A percentile compares a stretch with the other conserved stretches of the same genome.
phyloP scores from a whole-genome alignment of 345 rosid genomes.

The Theobroma cacao region DNA sequence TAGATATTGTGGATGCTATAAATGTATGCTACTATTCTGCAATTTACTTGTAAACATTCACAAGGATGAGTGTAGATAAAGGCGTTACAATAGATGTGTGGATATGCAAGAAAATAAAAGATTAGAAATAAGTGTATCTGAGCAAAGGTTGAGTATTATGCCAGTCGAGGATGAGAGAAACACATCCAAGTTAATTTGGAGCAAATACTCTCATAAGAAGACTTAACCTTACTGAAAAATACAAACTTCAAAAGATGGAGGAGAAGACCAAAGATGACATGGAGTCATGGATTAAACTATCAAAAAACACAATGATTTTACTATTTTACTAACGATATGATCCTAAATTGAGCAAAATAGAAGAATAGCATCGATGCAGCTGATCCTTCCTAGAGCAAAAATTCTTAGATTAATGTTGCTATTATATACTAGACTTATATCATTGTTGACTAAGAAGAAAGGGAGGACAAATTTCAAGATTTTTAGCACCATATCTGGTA shows the following conservation, averaged over 20 bases:
- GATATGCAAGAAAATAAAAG: background rate
- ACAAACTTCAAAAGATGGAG: background rate
- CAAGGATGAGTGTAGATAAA: background rate
- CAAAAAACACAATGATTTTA: background rate
- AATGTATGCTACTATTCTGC: background rate
- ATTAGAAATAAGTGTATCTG: background rate
- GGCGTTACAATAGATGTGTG: background rate
- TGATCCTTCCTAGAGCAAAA: background rate
- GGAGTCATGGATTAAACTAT: background rate
- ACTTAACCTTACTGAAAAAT: no score
- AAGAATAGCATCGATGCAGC: background rate
- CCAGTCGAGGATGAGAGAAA: background rate
- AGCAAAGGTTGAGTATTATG: background rate
- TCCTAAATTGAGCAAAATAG: background rate
- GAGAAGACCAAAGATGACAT: background rate
- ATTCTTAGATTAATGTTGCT: background rate
- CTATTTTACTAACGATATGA: background rate
- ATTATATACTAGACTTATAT: background rate
- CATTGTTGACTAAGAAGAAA: background rate
- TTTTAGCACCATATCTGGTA: background rate
- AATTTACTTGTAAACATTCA: background rate
- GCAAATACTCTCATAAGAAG: background rate
- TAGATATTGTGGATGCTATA: background rate
- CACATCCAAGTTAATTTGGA: background rate
- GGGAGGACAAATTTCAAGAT: background rate